Conservation (phyloP, 352 stramenopile species). For the Saprolegnia diclina region DNA sequence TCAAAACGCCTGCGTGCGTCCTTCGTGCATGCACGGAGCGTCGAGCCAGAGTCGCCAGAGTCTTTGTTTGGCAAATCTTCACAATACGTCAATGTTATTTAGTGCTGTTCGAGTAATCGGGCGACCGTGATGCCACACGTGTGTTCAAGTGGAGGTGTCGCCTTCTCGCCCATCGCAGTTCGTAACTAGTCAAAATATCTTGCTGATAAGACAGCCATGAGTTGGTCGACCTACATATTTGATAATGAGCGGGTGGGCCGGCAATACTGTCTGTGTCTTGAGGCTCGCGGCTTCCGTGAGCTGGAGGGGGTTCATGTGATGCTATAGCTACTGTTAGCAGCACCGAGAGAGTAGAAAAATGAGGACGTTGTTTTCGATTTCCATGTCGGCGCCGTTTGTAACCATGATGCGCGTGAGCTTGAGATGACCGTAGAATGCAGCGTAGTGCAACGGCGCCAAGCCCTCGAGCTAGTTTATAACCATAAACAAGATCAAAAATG, state of each 20-base stretch:
- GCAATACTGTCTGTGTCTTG: conserved; percentile 64
- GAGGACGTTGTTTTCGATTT: conserved; percentile 23
- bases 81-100: no score
- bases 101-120: conserved; percentile 46
- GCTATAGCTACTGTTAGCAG: conserved; percentile 8
- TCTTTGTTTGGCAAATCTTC: no score
- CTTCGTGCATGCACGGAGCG: no score
- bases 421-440: conserved; percentile 66
- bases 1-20: no score
- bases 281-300: conserved; percentile 70
- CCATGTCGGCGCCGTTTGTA: conserved; percentile 46
- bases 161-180: conserved; percentile 63
- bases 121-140: conserved; percentile 64
- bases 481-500: neutral
- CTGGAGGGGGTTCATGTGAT: conserved; percentile 65
- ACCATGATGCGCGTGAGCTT: conserved; percentile 62
- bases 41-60: no score
- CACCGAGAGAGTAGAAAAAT: neutral
- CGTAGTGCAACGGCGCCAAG: conserved; percentile 65
- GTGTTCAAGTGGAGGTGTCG: conserved; percentile 69
- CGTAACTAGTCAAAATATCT: conserved; percentile 33
- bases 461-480: conserved; percentile 41
- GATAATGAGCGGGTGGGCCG: conserved; percentile 80
- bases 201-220: no score
- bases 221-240: conserved; percentile 40